Evolutionary conservation across 805 yeast genomes (phyloP).

Genomic region (Candida michaelii): DNA sequence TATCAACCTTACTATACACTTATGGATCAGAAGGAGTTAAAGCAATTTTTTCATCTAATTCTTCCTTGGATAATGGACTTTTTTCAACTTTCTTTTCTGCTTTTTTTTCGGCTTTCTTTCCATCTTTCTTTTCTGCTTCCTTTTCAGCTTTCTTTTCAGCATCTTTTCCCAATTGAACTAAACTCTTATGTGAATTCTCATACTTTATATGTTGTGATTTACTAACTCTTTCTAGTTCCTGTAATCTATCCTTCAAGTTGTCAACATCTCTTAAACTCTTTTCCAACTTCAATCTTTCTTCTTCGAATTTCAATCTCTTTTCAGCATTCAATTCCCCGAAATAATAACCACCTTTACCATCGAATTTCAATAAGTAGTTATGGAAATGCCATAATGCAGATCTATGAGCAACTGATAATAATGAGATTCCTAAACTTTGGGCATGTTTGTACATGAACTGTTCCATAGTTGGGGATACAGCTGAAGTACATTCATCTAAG

Average conservation of each 20-base stretch:
- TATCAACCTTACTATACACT: constrained; percentile 1
- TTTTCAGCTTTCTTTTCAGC: background rate
- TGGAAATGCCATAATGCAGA: constrained; percentile 94
- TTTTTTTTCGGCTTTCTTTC: constrained; percentile 9
- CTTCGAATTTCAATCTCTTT: constrained; percentile 70
- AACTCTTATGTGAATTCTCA: constrained; percentile 27
- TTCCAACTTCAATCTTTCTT: constrained; percentile 72
- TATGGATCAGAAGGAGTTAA: too few relatives aligned
- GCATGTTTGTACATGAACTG: constrained; percentile 86
- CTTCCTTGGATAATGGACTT: background rate
- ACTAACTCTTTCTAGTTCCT: constrained; percentile 57
- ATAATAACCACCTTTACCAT: constrained; percentile 73
- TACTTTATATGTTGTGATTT: constrained; percentile 41
- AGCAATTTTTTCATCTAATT: background rate
- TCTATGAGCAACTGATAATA: constrained; percentile 88
- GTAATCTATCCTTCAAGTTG: constrained; percentile 61
- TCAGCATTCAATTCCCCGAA: constrained; percentile 68
- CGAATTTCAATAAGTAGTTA: constrained; percentile 75
- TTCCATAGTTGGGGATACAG: constrained; percentile 89
- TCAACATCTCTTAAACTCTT: constrained; percentile 70
- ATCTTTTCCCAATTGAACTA: constrained; percentile 22
- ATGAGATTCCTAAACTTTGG: constrained; percentile 71
- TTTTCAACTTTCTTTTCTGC: background rate
- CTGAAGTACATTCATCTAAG: constrained; percentile 92
- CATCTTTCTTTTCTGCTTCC: constrained; percentile 14